These are phyloP conservation scores for Aspergillus udagawae DNA, from an alignment of 2,329 filamentous ascomycete genomes.

Conservation along the genomic window DNA sequence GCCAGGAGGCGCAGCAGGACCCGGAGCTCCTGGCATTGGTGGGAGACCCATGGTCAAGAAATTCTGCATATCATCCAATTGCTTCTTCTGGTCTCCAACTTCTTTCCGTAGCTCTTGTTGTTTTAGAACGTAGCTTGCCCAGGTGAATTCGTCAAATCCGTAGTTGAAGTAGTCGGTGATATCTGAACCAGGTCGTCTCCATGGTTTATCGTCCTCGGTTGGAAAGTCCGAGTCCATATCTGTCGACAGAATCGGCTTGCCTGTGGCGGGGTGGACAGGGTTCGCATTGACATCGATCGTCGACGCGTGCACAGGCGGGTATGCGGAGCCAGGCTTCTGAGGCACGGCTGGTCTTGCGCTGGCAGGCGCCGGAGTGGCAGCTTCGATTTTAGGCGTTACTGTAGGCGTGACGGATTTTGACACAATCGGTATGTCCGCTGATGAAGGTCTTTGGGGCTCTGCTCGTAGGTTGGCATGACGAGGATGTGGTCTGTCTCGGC, in stretches of 20 bases:
- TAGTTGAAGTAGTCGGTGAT: constrained; percentile 99
- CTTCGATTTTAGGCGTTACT: constrained; percentile 28
- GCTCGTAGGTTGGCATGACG: constrained; percentile 35
- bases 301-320: constrained; percentile 66
- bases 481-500: constrained; percentile 33
- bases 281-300: constrained; percentile 81
- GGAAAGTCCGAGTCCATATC: constrained; percentile 72
- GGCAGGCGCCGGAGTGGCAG: constrained; percentile 26
- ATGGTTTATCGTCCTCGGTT: constrained; percentile 76
- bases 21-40: constrained; percentile 39
- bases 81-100: constrained; percentile 74
- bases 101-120: constrained; percentile 76
- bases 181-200: constrained; percentile 91
- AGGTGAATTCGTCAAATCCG: constrained; percentile 97
- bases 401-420: constrained; percentile 35
- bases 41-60: constrained; percentile 53
- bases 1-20: constrained; percentile 22
- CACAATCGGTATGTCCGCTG: constrained; percentile 26
- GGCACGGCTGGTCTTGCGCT: constrained; percentile 33
- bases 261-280: constrained; percentile 67
- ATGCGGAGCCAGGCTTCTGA: constrained; percentile 59
- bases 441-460: constrained; percentile 32
- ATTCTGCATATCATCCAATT: constrained; percentile 58
- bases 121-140: constrained; percentile 88
- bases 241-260: constrained; percentile 77